Percentiles rank a stretch among this genome's conserved stretches.
These are phyloP conservation scores for Pythium graminicola DNA, from an alignment of 352 stramenopile species.

Conservation along the genomic window DNA sequence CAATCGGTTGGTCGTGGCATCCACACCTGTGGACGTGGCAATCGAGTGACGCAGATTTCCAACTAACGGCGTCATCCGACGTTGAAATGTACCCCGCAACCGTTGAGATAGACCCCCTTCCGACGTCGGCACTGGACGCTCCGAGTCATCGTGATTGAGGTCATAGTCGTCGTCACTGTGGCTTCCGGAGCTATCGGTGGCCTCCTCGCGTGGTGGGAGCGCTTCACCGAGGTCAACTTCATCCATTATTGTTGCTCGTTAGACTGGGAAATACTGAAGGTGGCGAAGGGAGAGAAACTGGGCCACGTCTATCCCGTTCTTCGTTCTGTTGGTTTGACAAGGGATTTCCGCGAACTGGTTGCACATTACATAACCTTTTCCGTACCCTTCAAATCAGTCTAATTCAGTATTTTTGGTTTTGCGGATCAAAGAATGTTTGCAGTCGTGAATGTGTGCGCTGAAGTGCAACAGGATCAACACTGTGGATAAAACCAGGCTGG, in stretches of 20 bases:
- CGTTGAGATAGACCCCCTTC: conserved; percentile 16
- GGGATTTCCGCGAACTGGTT: no score
- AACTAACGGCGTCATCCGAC: conserved; percentile 15
- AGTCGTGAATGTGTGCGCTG: no score
- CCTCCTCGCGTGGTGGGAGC: conserved; percentile 1
- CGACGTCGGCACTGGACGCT: neutral
- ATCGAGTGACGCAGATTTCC: conserved; percentile 18
- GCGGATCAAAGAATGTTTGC: no score
- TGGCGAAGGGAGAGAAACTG: no score
- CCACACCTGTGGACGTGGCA: conserved; percentile 10
- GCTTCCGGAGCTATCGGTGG: conserved; percentile 10
- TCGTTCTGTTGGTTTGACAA: no score
- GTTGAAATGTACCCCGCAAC: conserved; percentile 16
- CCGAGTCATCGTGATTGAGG: neutral
- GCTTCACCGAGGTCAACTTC: conserved; percentile 19
- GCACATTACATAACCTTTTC: no score
- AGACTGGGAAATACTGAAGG: neutral
- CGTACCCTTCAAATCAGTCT: neutral
- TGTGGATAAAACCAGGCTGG: no score
- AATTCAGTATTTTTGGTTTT: no score
- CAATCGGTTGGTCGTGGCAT: conserved; percentile 7
- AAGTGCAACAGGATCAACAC: no score
- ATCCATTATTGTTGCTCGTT: conserved; percentile 8
- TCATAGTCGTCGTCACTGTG: conserved; percentile 10
- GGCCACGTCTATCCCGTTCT: no score